Conservation (phyloP, 306 rosid species). For the Dalbergia cultrata region DNA sequence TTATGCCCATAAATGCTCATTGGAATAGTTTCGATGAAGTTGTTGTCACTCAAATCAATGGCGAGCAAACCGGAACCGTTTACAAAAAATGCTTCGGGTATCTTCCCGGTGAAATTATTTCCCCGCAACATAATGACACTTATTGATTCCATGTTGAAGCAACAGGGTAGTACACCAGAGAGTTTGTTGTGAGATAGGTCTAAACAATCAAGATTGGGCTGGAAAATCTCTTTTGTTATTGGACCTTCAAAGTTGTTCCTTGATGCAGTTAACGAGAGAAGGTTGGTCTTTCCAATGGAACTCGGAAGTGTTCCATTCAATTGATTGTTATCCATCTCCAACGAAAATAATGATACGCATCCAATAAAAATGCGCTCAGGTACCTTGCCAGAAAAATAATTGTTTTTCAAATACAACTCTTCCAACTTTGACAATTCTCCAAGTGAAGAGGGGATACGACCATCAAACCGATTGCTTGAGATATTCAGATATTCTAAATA, state of each 20-base stretch:
- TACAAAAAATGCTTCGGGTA: background rate
- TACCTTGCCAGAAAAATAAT: background rate
- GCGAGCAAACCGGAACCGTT: accelerated
- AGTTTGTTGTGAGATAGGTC: slow-evolving; percentile 34
- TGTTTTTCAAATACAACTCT: background rate
- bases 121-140: background rate
- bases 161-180: slow-evolving; percentile 26
- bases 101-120: slow-evolving; percentile 1
- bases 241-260: slow-evolving; percentile 23
- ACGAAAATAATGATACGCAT: accelerated
- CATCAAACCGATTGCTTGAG: slow-evolving; percentile 36
- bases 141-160: background rate
- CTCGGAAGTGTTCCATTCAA: slow-evolving; percentile 1
- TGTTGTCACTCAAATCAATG: slow-evolving; percentile 28
- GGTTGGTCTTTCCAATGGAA: background rate
- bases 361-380: background rate
- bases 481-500: background rate
- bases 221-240: slow-evolving; percentile 11
- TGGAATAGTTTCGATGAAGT: background rate
- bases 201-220: background rate
- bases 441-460: slow-evolving; percentile 39
- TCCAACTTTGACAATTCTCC: background rate
- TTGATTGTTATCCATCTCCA: background rate
- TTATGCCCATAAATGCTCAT: background rate
- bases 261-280: background rate